Percentiles rank a stretch among this genome's conserved stretches.
Evolutionary conservation across 768 basidiomycete species (phyloP).

Genomic region (Termitomyces sp.): DNA sequence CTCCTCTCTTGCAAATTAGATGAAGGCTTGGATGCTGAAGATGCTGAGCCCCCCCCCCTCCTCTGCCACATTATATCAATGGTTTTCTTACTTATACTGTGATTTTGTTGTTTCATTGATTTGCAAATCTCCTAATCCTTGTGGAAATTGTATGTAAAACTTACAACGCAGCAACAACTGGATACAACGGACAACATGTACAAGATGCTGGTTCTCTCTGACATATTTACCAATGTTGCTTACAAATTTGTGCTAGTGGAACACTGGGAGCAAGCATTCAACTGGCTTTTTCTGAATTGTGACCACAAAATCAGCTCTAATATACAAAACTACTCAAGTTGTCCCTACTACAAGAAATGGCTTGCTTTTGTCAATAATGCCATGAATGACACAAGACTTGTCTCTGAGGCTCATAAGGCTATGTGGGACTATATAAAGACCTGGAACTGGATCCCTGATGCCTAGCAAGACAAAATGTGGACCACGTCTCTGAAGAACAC

Average conservation of each 20-base stretch:
- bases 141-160: conserved; percentile 2
- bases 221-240: background rate
- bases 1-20: background rate
- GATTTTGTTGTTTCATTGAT: too few relatives aligned
- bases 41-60: background rate
- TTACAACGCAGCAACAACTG: background rate
- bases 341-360: background rate
- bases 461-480: background rate
- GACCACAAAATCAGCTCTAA: background rate
- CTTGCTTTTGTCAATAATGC: background rate
- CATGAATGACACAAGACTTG: background rate
- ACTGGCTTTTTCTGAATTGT: background rate
- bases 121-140: too few relatives aligned
- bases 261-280: too few relatives aligned
- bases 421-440: background rate
- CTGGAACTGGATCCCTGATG: background rate
- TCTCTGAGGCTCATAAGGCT: background rate
- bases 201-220: background rate
- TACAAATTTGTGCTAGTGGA: background rate
- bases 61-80: background rate
- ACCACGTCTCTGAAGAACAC: background rate
- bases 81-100: background rate
- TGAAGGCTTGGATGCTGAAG: background rate
- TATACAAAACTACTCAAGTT: background rate
- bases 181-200: background rate